phyloP scores from a whole-genome alignment of 805 yeast species.

The Citeromyces nyonsensis region DNA sequence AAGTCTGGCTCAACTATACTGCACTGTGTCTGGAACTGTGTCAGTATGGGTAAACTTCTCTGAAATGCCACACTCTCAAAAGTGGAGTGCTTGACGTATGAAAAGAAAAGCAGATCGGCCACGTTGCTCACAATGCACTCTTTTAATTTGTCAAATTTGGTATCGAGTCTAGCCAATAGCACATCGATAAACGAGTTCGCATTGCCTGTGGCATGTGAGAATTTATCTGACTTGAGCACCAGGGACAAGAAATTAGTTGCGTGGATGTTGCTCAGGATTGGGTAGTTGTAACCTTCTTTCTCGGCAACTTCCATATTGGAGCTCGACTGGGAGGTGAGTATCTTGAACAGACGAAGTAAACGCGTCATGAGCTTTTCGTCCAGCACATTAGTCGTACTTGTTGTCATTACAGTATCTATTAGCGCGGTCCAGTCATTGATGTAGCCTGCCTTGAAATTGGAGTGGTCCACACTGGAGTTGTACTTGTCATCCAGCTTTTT shows the following conservation, averaged over 20 bases:
- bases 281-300: conserved; percentile 11
- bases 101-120: conserved; percentile 15
- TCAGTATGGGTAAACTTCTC: conserved; percentile 7
- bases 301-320: conserved; percentile 1
- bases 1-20: conserved; percentile 4
- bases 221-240: conserved; percentile 16
- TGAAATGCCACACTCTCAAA: conserved; percentile 8
- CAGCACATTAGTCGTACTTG: conserved; percentile 9
- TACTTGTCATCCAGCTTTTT: conserved; percentile 17
- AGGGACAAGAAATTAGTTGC: conserved; percentile 12
- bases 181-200: not conserved
- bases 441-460: conserved; percentile 14
- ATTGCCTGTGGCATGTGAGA: conserved; percentile 2
- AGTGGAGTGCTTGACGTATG: conserved; percentile 7
- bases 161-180: conserved; percentile 4
- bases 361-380: conserved; percentile 15
- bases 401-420: conserved; percentile 14
- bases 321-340: conserved; percentile 8
- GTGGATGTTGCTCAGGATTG: conserved; percentile 13
- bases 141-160: conserved; percentile 14
- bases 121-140: conserved; percentile 12
- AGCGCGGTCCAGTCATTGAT: conserved; percentile 14
- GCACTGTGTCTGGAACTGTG: not conserved
- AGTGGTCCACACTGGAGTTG: conserved; percentile 14
- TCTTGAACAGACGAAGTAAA: conserved; percentile 13